These are phyloP conservation scores for Myriosclerotinia scirpicola DNA, from an alignment of 2,329 filamentous ascomycete species.

Conservation along the genomic window DNA sequence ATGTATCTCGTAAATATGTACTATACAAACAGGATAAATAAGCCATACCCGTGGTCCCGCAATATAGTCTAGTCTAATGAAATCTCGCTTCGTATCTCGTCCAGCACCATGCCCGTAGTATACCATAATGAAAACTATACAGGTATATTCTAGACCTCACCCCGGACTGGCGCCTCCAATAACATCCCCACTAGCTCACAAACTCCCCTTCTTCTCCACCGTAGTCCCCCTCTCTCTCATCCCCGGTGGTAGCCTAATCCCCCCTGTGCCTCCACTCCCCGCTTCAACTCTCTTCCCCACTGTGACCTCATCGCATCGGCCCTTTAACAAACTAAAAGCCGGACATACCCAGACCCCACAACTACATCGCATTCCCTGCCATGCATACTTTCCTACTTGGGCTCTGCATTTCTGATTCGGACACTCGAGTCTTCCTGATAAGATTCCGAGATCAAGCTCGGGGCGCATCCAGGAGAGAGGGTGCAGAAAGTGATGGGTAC, in stretches of 20 bases:
- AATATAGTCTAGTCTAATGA: not conserved
- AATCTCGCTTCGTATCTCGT: not conserved
- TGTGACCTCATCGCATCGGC: constrained; percentile 70
- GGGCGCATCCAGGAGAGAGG: constrained; percentile 93
- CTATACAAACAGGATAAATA: not conserved
- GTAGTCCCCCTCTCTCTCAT: constrained; percentile 40
- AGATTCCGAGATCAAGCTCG: constrained; percentile 73
- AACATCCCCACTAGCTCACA: not conserved
- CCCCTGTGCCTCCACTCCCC: constrained; percentile 32
- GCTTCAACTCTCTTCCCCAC: constrained; percentile 25
- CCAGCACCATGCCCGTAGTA: not conserved
- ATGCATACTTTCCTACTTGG: constrained; percentile 89
- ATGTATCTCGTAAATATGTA: not conserved
- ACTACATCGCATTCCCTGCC: constrained; percentile 92
- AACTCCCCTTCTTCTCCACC: constrained; percentile 20
- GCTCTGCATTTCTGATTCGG: constrained; percentile 75
- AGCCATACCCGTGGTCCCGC: not conserved
- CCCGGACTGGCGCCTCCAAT: no score
- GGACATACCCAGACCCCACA: constrained; percentile 90
- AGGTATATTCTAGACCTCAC: not conserved
- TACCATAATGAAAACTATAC: not conserved
- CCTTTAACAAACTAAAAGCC: constrained; percentile 81
- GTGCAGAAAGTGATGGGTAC: constrained; percentile 87
- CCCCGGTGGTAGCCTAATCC: constrained; percentile 58
- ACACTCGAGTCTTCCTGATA: constrained; percentile 83